Base-by-base conservation (phyloP, 2,329 filamentous ascomycete species). In the Penicillium sp. region DNA sequence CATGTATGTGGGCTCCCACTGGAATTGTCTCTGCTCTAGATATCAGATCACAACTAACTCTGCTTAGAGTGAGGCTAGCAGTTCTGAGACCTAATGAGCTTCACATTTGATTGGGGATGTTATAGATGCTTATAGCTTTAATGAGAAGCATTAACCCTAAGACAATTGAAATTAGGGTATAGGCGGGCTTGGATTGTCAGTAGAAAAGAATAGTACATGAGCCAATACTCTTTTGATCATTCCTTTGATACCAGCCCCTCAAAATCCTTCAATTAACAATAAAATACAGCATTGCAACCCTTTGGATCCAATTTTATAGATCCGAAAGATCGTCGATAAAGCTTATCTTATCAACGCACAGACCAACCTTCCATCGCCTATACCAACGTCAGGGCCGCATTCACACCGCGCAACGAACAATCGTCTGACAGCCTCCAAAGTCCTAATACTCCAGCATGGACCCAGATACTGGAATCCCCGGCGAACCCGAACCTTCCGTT, bases 401-500 rank as follows among this genome's bases (percentile, higher is more conserved):
- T 16, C n/a, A 25, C 36, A 22, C 50, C 25, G 9, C 9, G 14
- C 53, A 44, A 31, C 40, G 31, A 43, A 57, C 28, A 53, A 48
- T 35, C n/a, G 7, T 36, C 11, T 4, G 2, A 43, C 25, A 41
- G n/a, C n/a, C 42, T 14, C 28, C 40, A 2, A 53, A 4, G 19
- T 17, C 16, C n/a, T 31, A 16, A 38, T 28, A 14, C 6, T 35
- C 5, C 25, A 48, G 43, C 25, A 75, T 75, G 72, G 71, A 70
- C 26, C 64, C 72, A 26, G 71, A 73, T 35, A 59, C 63, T 30
- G 63, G 62, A 14, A 55, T 66, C 14, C 49, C 67, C 11, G 33
- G 58, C 26, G 57, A 67, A 17, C 47, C 62, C 9, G 55, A 67
- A 14, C 72, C 73, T 28, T 76, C 77, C 6, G 63, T 74, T 61